These are phyloP conservation scores for barley (Hordeum vulgare) DNA, from an alignment of 176 grass and related monocot species.

Conservation along the genomic window MorexV3_pseudomolecules_assembly NC_058521.1:609457816-609458315, in stretches of 20 bases:
- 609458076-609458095: not conserved
- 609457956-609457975: not conserved
- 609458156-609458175: constrained; percentile 59
- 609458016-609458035: not conserved
- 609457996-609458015: not conserved
- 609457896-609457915: constrained; percentile 48
- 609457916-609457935: constrained; percentile 62
- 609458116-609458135: constrained; percentile 33
- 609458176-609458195: constrained; percentile 90
- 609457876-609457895: constrained; percentile 40
- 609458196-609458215: constrained; percentile 6
- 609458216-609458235: not conserved
- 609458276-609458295: not conserved
- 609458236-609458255: not conserved
- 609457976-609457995: not conserved
- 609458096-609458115: not conserved
- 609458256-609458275: not conserved
- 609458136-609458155: constrained; percentile 76
- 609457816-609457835: constrained; percentile 46
- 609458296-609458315: constrained; percentile 15
- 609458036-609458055: not conserved
- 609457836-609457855: constrained; percentile 30
- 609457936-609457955: constrained; percentile 43
- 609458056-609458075: not conserved
- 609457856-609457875: constrained; percentile 48